Base-by-base conservation (phyloP, 768 basidiomycete species). In the Boletus reticuloceps region DNA sequence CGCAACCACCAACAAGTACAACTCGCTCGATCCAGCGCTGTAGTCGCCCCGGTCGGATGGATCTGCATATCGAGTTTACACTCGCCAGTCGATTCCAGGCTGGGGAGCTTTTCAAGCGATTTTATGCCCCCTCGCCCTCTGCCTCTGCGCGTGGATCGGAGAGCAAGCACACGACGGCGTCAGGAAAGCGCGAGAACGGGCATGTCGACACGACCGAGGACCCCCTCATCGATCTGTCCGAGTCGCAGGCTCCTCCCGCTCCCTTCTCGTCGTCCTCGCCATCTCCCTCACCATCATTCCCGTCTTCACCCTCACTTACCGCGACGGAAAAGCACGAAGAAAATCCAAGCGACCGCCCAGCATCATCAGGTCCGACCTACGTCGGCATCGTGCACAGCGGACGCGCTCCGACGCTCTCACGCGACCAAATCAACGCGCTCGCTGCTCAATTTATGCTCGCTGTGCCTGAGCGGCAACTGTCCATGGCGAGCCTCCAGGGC, bases 31-130 rank as follows among this genome's bases (percentile, higher is more conserved):
- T 61, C 78, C 86, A 3, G 91, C 90, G 2, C 77, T 92, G 25
- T 81, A n/a, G 80, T 62, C 83, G 90, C 41, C 86, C 89, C 1
- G 90, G 91, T 25, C 83, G 90, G 13, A 85, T 92, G 83, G 89
- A 92, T 64, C 64, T 91, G 19, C 86, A 89, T 60, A 73, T 92
- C 54, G 84, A 90, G 64, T 91, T 91, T 72, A 81, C 81, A 63
- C 76, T 84, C n/a, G 86, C 90, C 14, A 88, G 84, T 65, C 78
- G 73, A 54, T 82, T 79, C 70, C 89, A 91, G 60, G 85, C 84
- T 4, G 69, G 70, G 36, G 82, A 85, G 62, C 73, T 92, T 8
- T 92, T 83, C 69, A 78, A 73, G 32, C 76, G 79, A 52, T 92
- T 92, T 73, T 92, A 85, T 64, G 72, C 83, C 16, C 83, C 83